phyloP scores from a whole-genome alignment of 1,139 yeast genomes.

The Hemisphaericaspora xylofermentans region DNA sequence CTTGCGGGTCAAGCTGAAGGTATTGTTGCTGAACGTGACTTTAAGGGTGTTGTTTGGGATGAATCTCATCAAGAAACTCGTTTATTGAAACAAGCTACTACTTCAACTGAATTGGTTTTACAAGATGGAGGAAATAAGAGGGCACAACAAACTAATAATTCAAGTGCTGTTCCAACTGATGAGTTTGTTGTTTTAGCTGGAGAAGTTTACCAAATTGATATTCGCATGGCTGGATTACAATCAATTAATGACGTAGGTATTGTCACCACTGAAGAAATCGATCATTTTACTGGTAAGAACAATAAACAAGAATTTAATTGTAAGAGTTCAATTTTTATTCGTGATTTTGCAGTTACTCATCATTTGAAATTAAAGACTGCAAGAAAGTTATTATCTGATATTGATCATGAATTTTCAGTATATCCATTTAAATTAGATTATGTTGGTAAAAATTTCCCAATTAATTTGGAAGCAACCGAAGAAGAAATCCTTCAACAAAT shows the following conservation, averaged over 20 bases:
- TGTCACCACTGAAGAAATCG: constrained; percentile 64
- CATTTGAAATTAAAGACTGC: constrained; percentile 75
- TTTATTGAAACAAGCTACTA: constrained; percentile 45
- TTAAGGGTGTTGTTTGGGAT: constrained; percentile 91
- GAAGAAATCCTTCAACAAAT: constrained; percentile 37
- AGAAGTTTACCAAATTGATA: constrained; percentile 83
- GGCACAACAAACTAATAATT: constrained; percentile 23
- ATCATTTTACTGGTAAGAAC: constrained; percentile 62
- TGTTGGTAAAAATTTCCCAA: constrained; percentile 59
- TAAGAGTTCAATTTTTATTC: constrained; percentile 71
- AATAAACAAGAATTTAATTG: constrained; percentile 52
- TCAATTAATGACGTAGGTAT: constrained; percentile 59
- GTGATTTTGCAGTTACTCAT: constrained; percentile 83
- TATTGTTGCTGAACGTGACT: constrained; percentile 86
- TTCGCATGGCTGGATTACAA: constrained; percentile 71
- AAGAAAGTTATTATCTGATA: constrained; percentile 64
- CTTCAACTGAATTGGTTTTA: constrained; percentile 38
- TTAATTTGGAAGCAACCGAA: constrained; percentile 32
- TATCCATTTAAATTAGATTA: constrained; percentile 86
- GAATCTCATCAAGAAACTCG: constrained; percentile 75
- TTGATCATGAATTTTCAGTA: constrained; percentile 77
- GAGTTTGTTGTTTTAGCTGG: constrained; percentile 74
- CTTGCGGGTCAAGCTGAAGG: constrained; percentile 95
- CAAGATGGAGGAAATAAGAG: constrained; percentile 22
- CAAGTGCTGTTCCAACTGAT: constrained; percentile 66